Base-by-base conservation (phyloP, 148 eudicot species). In the Silene latifolia region DNA sequence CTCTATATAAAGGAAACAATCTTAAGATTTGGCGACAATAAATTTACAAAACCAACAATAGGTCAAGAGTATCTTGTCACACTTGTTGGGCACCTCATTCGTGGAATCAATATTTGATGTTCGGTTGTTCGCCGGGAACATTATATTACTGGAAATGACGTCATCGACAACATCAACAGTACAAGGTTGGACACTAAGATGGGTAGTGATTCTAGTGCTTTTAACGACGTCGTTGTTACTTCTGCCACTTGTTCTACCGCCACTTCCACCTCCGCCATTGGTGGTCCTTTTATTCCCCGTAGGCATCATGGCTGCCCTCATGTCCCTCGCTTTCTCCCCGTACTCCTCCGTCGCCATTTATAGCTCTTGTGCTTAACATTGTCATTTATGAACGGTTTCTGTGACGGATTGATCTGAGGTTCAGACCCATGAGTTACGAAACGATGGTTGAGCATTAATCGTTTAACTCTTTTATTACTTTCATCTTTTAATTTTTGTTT, bases 201-300 rank as follows among this genome's bases (percentile, higher is more conserved):
- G 82, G 84, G 67, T 68, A 11, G 64, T 76, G 24, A 78, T 86
- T 18, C 67, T 84, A 19, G 82, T 63, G n/a, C 21, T 66, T 11
- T 48, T 86, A 35, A 73, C 87, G 54, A 83, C 75, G 74, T 84
- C 89, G 25, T 69, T 86, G 72, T 24, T 84, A 62, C 78, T 83
- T 12, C 62, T 86, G 57, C 89, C 89, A 19, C 80, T 82, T 4
- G 57, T 86, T 8, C 81, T 86, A 60, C 89, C 89, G 3, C 87
- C 87, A 8, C 78, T 86, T 72, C 87, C 87, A 27, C 89, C 89
- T 0, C 89, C 89, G 15, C 89, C 89, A 57, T 73, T 84, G 79
- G 24, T 76, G 54, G 75, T 86, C 32, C 72, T 86, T 23, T 75
- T 86, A 32, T 86, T 86, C 61, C 89, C 89, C 18, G 82, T 86